phyloP scores from a whole-genome alignment of 345 rosid species.

The Eucalyptus melliodora region DNA sequence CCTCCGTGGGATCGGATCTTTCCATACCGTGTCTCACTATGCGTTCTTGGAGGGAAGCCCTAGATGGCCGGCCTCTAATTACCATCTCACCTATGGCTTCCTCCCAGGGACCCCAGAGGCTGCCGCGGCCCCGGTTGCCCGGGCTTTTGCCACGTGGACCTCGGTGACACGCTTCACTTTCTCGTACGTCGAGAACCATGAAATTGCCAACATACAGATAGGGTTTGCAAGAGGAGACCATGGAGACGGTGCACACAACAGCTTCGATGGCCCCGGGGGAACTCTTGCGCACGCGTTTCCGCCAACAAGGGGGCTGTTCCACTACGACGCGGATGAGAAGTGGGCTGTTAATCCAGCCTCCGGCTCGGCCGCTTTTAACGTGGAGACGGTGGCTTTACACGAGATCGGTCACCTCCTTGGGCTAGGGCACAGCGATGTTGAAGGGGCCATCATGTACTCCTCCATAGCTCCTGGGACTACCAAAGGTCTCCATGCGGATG shows the following conservation, averaged over 20 bases:
- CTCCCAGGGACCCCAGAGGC: neutral
- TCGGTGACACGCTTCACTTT: slow-evolving; percentile 6
- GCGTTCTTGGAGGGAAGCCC: neutral
- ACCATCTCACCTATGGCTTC: slow-evolving; percentile 9
- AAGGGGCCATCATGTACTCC: slow-evolving; percentile 16
- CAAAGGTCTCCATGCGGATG: slow-evolving; percentile 9
- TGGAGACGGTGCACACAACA: neutral
- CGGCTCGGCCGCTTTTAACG: neutral
- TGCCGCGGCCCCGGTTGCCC: neutral
- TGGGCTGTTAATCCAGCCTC: neutral
- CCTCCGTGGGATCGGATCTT: neutral
- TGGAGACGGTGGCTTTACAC: slow-evolving; percentile 18
- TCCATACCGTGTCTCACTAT: neutral
- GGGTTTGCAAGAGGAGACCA: neutral
- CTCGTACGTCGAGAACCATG: neutral
- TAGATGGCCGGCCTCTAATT: slow-evolving; percentile 12
- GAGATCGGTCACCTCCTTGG: slow-evolving; percentile 38
- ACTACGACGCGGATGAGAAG: slow-evolving; percentile 6
- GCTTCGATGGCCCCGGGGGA: slow-evolving; percentile 7
- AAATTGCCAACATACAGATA: slow-evolving; percentile 4
- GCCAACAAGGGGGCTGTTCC: slow-evolving; percentile 5
- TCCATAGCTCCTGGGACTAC: neutral
- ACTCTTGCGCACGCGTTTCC: slow-evolving; percentile 9
- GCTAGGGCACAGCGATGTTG: slow-evolving; percentile 10
- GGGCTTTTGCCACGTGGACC: slow-evolving; percentile 17